phyloP scores from a whole-genome alignment of 2,329 filamentous ascomycete species.

The Myriosclerotinia duriaeana region DNA sequence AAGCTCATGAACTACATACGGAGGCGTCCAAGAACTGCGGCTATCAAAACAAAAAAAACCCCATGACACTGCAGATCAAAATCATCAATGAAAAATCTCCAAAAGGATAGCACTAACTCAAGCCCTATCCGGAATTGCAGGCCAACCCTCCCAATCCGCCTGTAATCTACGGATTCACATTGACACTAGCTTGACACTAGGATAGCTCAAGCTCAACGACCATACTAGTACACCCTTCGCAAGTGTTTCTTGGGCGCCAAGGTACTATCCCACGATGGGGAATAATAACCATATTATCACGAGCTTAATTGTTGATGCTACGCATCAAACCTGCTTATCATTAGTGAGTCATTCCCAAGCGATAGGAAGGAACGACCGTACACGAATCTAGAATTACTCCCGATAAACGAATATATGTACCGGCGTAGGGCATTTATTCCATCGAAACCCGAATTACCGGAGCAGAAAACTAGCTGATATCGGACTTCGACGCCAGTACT shows the following conservation, averaged over 20 bases:
- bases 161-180: not conserved
- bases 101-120: not conserved
- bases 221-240: not conserved
- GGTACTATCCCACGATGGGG: not conserved
- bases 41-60: not conserved
- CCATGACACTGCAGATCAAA: not conserved
- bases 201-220: not conserved
- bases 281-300: not conserved
- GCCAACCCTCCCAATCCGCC: not conserved
- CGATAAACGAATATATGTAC: not conserved
- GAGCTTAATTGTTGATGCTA: not conserved
- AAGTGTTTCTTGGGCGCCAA: too few species aligned
- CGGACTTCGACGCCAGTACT: not conserved
- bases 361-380: not conserved
- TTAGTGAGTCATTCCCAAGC: fast-evolving
- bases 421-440: not conserved
- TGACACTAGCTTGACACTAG: not conserved
- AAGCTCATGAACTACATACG: not conserved
- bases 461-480: not conserved
- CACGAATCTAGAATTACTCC: not conserved
- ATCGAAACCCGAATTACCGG: not conserved
- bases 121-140: not conserved
- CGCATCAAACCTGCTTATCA: too few species aligned
- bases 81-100: too few species aligned
- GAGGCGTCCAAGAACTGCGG: not conserved